A percentile compares a stretch with the other conserved stretches of the same genome.
phyloP scores from a whole-genome alignment of 768 basidiomycete species.

The Termitomyces sp. region DNA sequence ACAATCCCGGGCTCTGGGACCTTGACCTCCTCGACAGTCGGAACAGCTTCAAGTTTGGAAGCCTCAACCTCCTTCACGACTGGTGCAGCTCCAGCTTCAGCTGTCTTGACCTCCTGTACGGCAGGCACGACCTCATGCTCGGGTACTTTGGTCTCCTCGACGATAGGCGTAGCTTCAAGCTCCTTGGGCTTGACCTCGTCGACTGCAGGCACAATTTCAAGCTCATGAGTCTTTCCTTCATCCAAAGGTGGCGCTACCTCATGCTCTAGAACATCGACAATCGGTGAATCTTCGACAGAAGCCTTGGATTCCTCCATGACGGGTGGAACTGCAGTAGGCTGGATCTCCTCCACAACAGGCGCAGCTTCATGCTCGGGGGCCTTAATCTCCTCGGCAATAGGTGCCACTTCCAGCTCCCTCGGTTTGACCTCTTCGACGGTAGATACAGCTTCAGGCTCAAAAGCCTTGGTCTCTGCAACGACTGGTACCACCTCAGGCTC shows the following conservation, averaged over 20 bases:
- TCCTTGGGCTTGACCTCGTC: neutral
- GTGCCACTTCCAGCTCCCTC: neutral
- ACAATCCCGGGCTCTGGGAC: neutral
- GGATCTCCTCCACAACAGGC: neutral
- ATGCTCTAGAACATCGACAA: neutral
- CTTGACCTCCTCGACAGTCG: neutral
- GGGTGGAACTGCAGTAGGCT: neutral
- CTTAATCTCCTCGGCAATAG: neutral
- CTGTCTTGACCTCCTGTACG: neutral
- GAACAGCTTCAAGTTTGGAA: constrained; percentile 1
- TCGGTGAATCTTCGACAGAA: neutral
- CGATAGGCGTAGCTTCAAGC: neutral
- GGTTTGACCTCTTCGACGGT: neutral
- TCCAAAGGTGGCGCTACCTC: neutral
- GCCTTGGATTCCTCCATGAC: neutral
- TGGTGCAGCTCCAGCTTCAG: neutral
- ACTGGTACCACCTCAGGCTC: neutral
- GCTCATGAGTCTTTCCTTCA: neutral
- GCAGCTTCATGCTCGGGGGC: neutral
- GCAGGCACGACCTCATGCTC: neutral
- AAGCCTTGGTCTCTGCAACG: neutral
- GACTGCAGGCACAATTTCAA: neutral
- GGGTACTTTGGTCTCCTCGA: neutral
- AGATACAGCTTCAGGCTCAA: neutral
- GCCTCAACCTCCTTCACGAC: neutral